Evolutionary conservation across 192 early-diverging fungal species (phyloP), one percentile per base, ranked within the genome.

Genomic region (Phlyctochytrium arcticum): DNA sequence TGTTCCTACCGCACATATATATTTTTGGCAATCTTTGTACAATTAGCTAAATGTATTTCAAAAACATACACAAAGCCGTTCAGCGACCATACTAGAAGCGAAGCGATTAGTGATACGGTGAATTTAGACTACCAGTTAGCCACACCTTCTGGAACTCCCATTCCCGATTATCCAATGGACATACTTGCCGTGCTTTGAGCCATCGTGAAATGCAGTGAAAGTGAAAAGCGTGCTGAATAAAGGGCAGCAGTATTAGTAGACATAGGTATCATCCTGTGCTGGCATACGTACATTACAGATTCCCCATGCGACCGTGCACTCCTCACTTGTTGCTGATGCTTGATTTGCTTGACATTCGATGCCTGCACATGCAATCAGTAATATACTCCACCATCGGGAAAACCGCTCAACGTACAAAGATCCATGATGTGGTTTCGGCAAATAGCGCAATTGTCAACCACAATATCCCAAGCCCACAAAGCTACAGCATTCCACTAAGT

Each of bases 361-460:
- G 70, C 88, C 89, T 91, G 50, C 29, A 17, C 23, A 53, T 53
- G 50, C 15, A 30, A 17, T 1, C 9, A 7, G 24, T 3, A 5
- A 39, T 47, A 35, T 36, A 24, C 36, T n/a, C 4, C 48, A 37
- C 60, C 30, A 35, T 30, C 33, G 0, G 39, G 26, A 62, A 57
- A 12, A 30, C 4, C 47, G 32, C 50, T n/a, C 17, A 29, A 57
- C 82, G 65, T 80, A 89, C 96, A 98, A 50, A 94, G 84, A 70
- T 98, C 96, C 96, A 98, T 98, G 76, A 95, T 98, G 78, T 98
- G 95, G 78, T 98, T 98, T 69, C 94, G 85, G 76, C 96, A 98
- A 80, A 98, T 98, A 56, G 96, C 94, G 67, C 96, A 98, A 75
- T 94, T 95, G 74, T 96, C 96, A 5, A 95, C 92, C 23, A 92